These are phyloP conservation scores for Tricholoma matsutake DNA, from an alignment of 768 basidiomycete genomes.

Conservation along the genomic window DNA sequence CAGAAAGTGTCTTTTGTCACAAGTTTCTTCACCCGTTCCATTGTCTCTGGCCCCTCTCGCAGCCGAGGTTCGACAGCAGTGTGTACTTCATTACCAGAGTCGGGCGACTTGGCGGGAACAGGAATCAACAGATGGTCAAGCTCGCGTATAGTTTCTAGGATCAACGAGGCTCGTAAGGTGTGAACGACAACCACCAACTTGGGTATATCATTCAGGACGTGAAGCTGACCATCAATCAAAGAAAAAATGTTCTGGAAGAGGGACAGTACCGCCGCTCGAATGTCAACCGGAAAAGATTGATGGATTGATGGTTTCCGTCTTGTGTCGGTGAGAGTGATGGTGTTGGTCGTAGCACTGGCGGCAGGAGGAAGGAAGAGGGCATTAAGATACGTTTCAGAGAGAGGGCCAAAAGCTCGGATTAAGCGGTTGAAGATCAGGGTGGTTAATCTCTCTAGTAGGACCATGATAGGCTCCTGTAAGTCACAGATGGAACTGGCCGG, in stretches of 20 bases:
- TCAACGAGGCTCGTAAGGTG: slow-evolving; percentile 27
- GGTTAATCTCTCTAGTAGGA: slow-evolving; percentile 13
- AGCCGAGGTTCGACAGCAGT: neutral
- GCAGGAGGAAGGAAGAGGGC: slow-evolving; percentile 10
- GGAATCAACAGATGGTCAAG: slow-evolving; percentile 30
- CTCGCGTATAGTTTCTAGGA: slow-evolving; percentile 38
- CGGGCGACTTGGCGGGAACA: neutral
- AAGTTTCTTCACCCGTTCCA: slow-evolving; percentile 34
- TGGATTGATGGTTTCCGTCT: slow-evolving; percentile 6
- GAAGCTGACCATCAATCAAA: slow-evolving; percentile 11
- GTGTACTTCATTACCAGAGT: slow-evolving; percentile 4
- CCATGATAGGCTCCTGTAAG: slow-evolving; percentile 8
- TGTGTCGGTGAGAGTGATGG: slow-evolving; percentile 1
- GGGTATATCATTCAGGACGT: slow-evolving; percentile 2
- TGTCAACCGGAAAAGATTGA: slow-evolving; percentile 16
- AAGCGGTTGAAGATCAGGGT: slow-evolving; percentile 14
- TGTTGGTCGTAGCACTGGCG: neutral
- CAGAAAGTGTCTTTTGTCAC: slow-evolving; percentile 48
- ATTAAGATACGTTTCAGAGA: slow-evolving; percentile 13
- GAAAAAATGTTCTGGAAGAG: slow-evolving; percentile 24
- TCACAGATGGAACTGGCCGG: neutral
- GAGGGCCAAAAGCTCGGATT: slow-evolving; percentile 11
- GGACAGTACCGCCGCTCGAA: slow-evolving; percentile 26
- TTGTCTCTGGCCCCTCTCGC: neutral
- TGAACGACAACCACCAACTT: slow-evolving; percentile 15